Base-by-base conservation (phyloP, 2,329 filamentous ascomycete species). In the Neopestalotiopsis clavispora region DNA sequence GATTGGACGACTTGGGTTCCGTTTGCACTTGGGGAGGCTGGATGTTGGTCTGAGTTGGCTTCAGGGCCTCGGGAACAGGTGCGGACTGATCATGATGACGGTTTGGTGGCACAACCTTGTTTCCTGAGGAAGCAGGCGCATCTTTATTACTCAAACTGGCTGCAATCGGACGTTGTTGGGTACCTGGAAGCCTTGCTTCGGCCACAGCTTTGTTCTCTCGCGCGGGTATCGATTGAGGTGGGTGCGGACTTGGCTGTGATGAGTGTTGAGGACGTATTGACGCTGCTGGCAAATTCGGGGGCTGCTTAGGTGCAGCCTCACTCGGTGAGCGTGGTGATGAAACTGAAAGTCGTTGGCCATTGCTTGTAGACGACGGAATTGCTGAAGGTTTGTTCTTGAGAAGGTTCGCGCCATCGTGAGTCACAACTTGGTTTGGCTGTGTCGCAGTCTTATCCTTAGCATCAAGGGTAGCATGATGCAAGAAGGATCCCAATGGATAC, bases 401-500 rank as follows among this genome's bases (percentile, higher is more conserved):
- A 59, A 42, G 58, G 17, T 59, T 40, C 14, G 32, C 23, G 17
- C 17, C n/a, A 30, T 76, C 74, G 56, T 75, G 74, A 59, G 71
- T 71, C 66, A 75, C 73, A 72, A 77, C 71, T 75, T 75, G 67
- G 4, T 45, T 80, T 65, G 64, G 72, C 72, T 40, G 64, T 57
- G 56, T 30, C 58, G 60, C 63, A 68, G 58, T 45, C 45, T 67
- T 78, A 72, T 62, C 73, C 70, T 61, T 71, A 71, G 58, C 34
- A n/a, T 30, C n/a, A 20, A 34, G 5, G 13, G 32, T 14, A 13
- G 32, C 34, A 20, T 62, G 59, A 68, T 73, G 71, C 14, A 69
- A 73, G 38, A 69, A 77, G 73, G 72, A 77, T 69, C 86, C 82
- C 45, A 85, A 81, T 68, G 83, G 80, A 64, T 83, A 78, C 71